Base-by-base conservation (phyloP, 164 flowering plant species). In the Chloranthus sessilifolius region DNA sequence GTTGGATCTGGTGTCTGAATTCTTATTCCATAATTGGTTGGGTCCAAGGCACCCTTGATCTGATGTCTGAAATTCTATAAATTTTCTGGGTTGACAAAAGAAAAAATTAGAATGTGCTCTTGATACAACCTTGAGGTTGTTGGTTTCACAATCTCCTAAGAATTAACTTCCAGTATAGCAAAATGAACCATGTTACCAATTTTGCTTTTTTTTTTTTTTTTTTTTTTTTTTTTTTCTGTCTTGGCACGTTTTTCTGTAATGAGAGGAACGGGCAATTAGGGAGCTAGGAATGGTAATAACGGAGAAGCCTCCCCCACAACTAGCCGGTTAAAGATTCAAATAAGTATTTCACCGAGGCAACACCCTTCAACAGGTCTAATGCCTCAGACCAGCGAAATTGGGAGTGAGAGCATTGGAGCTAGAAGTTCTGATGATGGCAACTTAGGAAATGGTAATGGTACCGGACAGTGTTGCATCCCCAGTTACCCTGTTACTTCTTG, bases 401-500 rank as follows among this genome's bases (percentile, higher is more conserved):
- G 41, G n/a, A 51, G 44, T 3, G 66, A 74, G 63, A 63, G 52
- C 64, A 56, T 73, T 11, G 73, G 57, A 31, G 55, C 35, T 7
- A 44, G 28, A 40, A 64, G 64, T 49, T 59, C 61, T 5, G 74
- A 67, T 3, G 63, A 30, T 50, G 70, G 45, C 12, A 66, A 59
- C 37, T 68, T 73, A 52, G 65, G 71, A 9, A 68, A 57, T 41
- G 58, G 50, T 35, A 41, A 37, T 19, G 42, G 47, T 35, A 38
- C 57, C 50, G 62, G 53, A 16, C 62, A 56, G 1, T 20, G 47
- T 37, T 79, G 54, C 49, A 57, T 71, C 20, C 55, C 78, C 0
- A 74, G 76, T 16, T 82, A 68, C 43, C 71, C 82, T 5, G 21
- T 68, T 19, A 61, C 64, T 52, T 68, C 84, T 23, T 83, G 95